These are phyloP conservation scores for Leishmania major DNA, from an alignment of 208 protist genomes.

Conservation along the genomic window DNA sequence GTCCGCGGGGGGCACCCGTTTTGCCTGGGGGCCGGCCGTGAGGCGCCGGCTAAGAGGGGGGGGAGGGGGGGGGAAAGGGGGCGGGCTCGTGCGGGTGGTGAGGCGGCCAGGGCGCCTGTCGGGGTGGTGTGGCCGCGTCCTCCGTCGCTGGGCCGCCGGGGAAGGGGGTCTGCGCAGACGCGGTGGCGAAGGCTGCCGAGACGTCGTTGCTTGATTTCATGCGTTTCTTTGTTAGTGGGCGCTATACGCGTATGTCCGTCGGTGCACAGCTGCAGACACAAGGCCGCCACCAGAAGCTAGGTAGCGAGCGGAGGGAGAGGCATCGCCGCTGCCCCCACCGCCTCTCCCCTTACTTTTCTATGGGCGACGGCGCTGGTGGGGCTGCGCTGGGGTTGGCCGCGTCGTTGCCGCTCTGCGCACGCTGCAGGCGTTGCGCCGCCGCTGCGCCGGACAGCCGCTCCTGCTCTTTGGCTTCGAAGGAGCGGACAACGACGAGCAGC, in stretches of 20 bases:
- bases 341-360: not conserved
- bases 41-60: no score
- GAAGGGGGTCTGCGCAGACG: no score
- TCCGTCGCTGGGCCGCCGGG: no score
- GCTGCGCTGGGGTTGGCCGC: not conserved
- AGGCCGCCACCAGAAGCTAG: no score
- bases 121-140: no score
- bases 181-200: not conserved
- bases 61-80: no score
- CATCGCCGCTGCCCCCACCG: not conserved
- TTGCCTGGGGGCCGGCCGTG: no score
- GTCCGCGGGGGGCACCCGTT: no score
- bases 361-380: not conserved
- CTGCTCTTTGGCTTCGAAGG: constrained; percentile 33
- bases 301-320: not conserved
- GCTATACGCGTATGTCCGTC: not conserved
- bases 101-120: no score
- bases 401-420: not conserved
- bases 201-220: not conserved
- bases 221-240: not conserved
- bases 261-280: not conserved
- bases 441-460: constrained; percentile 25
- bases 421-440: constrained; percentile 14
- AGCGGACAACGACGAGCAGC: constrained; percentile 49
- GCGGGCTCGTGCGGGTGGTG: no score